These are phyloP conservation scores for Phytopythium mirpurense DNA, from an alignment of 352 stramenopile species.

Conservation along the genomic window DNA sequence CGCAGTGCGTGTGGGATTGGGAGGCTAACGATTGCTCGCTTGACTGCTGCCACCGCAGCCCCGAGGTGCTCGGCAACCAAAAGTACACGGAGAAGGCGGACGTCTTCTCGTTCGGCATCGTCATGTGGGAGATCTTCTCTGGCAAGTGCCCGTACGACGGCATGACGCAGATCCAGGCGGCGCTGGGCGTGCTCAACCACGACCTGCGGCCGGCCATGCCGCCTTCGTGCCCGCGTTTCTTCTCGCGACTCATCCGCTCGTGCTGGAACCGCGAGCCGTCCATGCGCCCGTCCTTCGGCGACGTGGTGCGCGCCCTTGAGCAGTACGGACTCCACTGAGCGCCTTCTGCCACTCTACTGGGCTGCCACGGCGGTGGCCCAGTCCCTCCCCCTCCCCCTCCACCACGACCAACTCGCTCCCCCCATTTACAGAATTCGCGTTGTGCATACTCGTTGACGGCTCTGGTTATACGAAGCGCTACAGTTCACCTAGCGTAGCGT, in stretches of 20 bases:
- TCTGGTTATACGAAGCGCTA: no score
- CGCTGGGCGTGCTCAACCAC: conserved; percentile 75
- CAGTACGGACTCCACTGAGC: conserved; percentile 17
- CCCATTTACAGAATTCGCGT: not conserved
- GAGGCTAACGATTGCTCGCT: not conserved
- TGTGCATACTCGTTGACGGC: not conserved
- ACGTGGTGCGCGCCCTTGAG: conserved; percentile 54
- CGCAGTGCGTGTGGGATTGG: not conserved
- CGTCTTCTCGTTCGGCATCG: conserved; percentile 92
- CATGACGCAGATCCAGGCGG: conserved; percentile 86
- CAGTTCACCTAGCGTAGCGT: no score
- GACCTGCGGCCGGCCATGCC: conserved; percentile 67
- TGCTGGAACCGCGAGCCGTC: conserved; percentile 77
- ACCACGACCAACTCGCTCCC: not conserved
- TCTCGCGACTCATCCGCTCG: conserved; percentile 64
- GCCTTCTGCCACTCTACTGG: not conserved
- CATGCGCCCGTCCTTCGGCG: conserved; percentile 61
- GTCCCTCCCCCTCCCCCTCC: not conserved
- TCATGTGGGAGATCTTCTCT: conserved; percentile 93
- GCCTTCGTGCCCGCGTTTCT: conserved; percentile 55
- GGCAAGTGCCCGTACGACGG: conserved; percentile 86
- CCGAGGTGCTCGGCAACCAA: conserved; percentile 84
- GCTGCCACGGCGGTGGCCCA: not conserved
- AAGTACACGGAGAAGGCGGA: conserved; percentile 93
- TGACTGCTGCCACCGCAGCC: conserved; percentile 25